Conservation (phyloP, 345 rosid species). For the Ceriops decandra region DNA sequence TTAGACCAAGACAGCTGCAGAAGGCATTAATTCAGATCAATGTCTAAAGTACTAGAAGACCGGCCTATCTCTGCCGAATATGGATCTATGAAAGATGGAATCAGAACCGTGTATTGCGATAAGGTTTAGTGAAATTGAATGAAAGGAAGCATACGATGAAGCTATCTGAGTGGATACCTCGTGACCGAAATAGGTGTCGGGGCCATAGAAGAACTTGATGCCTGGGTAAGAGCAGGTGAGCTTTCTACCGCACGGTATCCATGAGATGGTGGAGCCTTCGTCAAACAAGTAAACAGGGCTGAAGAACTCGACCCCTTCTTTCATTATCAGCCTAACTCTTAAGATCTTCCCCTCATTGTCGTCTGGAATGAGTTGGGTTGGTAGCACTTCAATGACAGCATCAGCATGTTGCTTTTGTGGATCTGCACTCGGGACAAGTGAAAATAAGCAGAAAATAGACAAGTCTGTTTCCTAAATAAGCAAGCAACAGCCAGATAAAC, state of each 20-base stretch:
- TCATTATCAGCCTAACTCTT: conserved; percentile 91
- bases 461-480: too few species aligned
- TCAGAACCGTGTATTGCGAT: too few species aligned
- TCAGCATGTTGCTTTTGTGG: conserved; percentile 96
- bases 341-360: conserved; percentile 93
- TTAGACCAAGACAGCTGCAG: not conserved
- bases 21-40: too few species aligned
- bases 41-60: too few species aligned
- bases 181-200: conserved; percentile 70
- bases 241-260: conserved; percentile 98
- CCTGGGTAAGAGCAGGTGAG: conserved; percentile 99
- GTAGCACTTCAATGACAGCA: conserved; percentile 91
- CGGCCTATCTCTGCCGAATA: too few species aligned
- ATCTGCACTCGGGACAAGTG: conserved; percentile 40
- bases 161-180: conserved; percentile 45
- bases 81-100: too few species aligned
- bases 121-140: not conserved
- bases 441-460: too few species aligned
- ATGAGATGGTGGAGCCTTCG: conserved; percentile 84
- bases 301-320: conserved; percentile 82
- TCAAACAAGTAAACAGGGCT: conserved; percentile 90
- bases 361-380: conserved; percentile 76
- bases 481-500: not conserved
- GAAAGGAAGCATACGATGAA: not conserved
- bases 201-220: conserved; percentile 79